Conservation (phyloP, 2,329 filamentous ascomycete genomes). For the Clarireedia monteithiana region DNA sequence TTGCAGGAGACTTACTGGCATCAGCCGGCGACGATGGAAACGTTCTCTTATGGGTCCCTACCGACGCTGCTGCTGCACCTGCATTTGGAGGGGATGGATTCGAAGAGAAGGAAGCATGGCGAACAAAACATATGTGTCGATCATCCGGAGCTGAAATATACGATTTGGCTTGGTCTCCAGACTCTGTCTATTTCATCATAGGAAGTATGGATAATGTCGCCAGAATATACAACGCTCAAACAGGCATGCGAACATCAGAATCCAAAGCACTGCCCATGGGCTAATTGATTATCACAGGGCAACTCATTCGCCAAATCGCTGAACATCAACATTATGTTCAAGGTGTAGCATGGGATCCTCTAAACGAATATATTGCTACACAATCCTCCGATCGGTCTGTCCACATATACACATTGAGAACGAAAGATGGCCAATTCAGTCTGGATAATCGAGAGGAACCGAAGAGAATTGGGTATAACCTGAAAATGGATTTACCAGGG, state of each 20-base stretch:
- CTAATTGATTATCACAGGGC: conserved; percentile 33
- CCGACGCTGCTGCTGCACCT: conserved; percentile 60
- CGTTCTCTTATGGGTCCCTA: conserved; percentile 87
- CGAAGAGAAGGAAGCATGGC: conserved; percentile 95
- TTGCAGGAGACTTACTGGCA: conserved; percentile 77
- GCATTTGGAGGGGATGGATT: conserved; percentile 73
- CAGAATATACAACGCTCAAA: conserved; percentile 90
- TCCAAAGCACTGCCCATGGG: no score
- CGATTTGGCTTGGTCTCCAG: conserved; percentile 97
- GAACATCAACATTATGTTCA: conserved; percentile 98
- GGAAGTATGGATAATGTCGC: conserved; percentile 99
- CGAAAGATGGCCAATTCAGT: conserved; percentile 92
- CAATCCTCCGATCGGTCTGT: conserved; percentile 97
- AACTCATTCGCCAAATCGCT: conserved; percentile 81
- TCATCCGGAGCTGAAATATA: conserved; percentile 95
- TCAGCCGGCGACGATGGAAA: conserved; percentile 97
- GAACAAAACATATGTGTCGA: conserved; percentile 95
- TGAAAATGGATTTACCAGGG: conserved; percentile 82
- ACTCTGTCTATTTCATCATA: conserved; percentile 91
- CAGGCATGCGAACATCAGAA: conserved; percentile 47
- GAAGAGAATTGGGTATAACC: conserved; percentile 69
- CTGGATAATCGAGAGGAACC: conserved; percentile 57
- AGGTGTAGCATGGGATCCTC: conserved; percentile 94
- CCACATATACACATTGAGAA: conserved; percentile 93
- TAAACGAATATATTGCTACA: conserved; percentile 96